Evolutionary conservation across 192 early-diverging fungal genomes (phyloP).

Genomic region (Coemansia asiatica): DNA sequence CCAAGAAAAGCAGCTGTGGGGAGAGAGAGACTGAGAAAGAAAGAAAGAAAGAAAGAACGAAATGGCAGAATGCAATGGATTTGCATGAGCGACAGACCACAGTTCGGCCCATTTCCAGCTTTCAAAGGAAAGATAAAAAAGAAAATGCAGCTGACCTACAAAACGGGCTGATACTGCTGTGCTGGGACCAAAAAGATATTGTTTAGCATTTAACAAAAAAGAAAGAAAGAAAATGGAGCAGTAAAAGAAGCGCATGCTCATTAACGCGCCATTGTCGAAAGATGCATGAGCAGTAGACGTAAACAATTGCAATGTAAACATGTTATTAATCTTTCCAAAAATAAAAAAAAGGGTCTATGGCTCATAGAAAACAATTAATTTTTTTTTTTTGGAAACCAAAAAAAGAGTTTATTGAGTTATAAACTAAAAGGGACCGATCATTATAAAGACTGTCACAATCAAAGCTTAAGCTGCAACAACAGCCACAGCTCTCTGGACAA

Average conservation of each 20-base stretch:
- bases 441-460: too few relatives aligned
- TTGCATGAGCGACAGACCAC: not conserved
- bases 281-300: not conserved
- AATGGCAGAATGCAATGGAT: not conserved
- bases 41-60: too few relatives aligned
- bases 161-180: not conserved
- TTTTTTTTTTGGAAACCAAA: too few relatives aligned
- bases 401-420: too few relatives aligned
- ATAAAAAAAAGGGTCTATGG: too few relatives aligned
- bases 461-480: constrained; percentile 55
- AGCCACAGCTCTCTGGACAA: constrained; percentile 63
- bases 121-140: constrained; percentile 1
- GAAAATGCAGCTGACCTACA: constrained; percentile 1
- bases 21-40: too few relatives aligned
- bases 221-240: not conserved
- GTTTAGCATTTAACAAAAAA: not conserved
- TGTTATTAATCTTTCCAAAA: too few relatives aligned
- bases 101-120: constrained; percentile 5
- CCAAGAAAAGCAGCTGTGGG: not conserved
- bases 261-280: too few relatives aligned
- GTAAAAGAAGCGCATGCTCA: not conserved
- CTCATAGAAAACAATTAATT: too few relatives aligned
- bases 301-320: too few relatives aligned
- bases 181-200: not conserved
- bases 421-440: too few relatives aligned